These are phyloP conservation scores for Pseudognaphalium luteoalbum DNA, from an alignment of 129 eudicot species.

Conservation along the genomic window DNA sequence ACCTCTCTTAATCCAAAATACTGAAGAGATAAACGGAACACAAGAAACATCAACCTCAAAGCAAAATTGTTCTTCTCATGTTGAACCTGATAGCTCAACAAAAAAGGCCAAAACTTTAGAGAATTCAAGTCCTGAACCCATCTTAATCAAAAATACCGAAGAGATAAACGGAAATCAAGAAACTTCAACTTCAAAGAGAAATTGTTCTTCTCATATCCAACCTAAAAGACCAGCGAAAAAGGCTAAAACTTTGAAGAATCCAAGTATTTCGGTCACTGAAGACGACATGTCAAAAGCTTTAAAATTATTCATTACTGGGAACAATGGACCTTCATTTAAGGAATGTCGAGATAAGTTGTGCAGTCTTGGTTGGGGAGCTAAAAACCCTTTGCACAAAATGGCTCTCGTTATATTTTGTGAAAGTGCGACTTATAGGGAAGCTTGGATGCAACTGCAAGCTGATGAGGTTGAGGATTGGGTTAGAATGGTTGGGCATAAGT, in stretches of 20 bases:
- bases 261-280: constrained; percentile 2
- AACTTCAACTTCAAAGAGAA: constrained; percentile 21
- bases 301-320: constrained; percentile 14
- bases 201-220: constrained; percentile 5
- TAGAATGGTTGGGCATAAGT: constrained; percentile 30
- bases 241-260: constrained; percentile 1
- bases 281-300: constrained; percentile 23
- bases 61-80: constrained; percentile 12
- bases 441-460: constrained; percentile 27
- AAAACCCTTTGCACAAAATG: constrained; percentile 38
- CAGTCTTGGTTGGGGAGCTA: constrained; percentile 30
- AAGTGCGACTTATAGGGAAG: constrained; percentile 29
- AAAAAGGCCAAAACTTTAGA: constrained; percentile 15
- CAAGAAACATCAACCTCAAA: constrained; percentile 27
- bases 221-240: constrained; percentile 28
- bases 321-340: constrained; percentile 25
- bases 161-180: constrained; percentile 17
- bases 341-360: constrained; percentile 29
- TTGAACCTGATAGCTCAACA: constrained; percentile 20
- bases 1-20: constrained; percentile 5
- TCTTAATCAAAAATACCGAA: not conserved
- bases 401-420: constrained; percentile 40
- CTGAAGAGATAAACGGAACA: constrained; percentile 10
- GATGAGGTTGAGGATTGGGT: constrained; percentile 39
- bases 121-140: constrained; percentile 16